Conservation (phyloP, 768 basidiomycete genomes). For the Polyporus arcularius region DNA sequence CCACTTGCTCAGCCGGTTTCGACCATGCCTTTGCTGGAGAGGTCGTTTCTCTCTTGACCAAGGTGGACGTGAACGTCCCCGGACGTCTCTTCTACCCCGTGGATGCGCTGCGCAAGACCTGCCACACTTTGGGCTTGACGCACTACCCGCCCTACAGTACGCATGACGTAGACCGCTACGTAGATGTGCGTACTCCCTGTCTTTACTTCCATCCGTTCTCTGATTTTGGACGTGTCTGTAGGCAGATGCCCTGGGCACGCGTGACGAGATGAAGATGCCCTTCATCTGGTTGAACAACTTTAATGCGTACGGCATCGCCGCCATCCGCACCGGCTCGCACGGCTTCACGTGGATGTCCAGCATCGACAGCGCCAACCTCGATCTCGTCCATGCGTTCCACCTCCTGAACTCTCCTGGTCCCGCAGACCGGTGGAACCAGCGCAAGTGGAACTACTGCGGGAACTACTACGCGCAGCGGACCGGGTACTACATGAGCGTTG, state of each 20-base stretch:
- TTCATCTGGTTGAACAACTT: conserved; percentile 1
- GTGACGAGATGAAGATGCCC: neutral
- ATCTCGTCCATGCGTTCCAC: conserved; percentile 4
- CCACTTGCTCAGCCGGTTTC: neutral
- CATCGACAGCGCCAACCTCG: neutral
- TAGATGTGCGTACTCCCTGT: neutral
- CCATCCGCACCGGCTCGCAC: neutral
- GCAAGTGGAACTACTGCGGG: conserved; percentile 3
- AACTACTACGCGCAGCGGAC: conserved; percentile 8
- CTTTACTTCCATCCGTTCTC: neutral
- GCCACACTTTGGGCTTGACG: neutral
- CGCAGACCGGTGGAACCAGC: neutral
- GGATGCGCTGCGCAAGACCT: neutral
- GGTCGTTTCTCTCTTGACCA: neutral
- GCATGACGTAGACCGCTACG: neutral
- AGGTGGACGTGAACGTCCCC: neutral
- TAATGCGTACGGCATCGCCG: neutral
- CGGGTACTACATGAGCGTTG: neutral
- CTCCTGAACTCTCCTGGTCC: conserved; percentile 1
- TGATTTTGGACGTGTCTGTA: neutral
- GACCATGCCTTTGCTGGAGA: neutral
- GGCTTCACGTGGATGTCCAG: conserved; percentile 2
- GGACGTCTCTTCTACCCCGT: neutral
- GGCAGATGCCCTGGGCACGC: neutral
- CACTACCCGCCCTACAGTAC: neutral